Base-by-base conservation (phyloP, 2,329 filamentous ascomycete species). In the Sodiomyces alkalinus region DNA sequence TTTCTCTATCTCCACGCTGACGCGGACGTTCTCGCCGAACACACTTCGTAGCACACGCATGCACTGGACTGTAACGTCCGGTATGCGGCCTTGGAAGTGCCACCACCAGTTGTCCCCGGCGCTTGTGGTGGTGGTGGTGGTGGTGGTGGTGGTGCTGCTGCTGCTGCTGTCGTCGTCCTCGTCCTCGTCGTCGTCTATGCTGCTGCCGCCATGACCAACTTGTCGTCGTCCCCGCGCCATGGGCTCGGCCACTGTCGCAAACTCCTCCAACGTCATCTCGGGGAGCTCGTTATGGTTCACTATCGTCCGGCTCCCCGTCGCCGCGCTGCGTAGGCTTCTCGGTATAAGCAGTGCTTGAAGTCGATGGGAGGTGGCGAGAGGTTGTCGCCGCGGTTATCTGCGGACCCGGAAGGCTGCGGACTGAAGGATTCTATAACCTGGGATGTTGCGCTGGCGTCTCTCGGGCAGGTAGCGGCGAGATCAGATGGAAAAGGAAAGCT, bases 1-100 rank as follows among this genome's bases (percentile, higher is more conserved):
- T 45, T 80, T 82, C 52, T 83, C 78, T 22, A 78, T 55, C 48
- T 83, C 79, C 30, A 82, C 69, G 46, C 77, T 83, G 43, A 82
- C 55, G 26, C 42, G 27, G 27, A 29, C 28, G 16, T 26, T 17
- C 11, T 28, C 30, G 20, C 24, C 31, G 17, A 37, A 19, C 22
- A 29, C 28, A 11, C 19, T 26, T 19, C 68, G 65, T 37, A 80
- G 45, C 40, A 68, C 52, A 22, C 45, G 55, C 30, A 81, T 69
- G 48, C 73, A 80, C 22, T 58, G 44, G 14, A 70, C 50, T 16
- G 64, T 71, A 26, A 70, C 68, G 24, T 68, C 62, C 21, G 74
- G 72, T 31, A 70, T 68, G 30, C 77, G 68, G 34, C 78, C 79
- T 69, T 69, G 43, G 27, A 33, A 82, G 54, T 83, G 78, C 55